Conservation (phyloP, 805 yeast species). For the Zygoascus tannicola region DNA sequence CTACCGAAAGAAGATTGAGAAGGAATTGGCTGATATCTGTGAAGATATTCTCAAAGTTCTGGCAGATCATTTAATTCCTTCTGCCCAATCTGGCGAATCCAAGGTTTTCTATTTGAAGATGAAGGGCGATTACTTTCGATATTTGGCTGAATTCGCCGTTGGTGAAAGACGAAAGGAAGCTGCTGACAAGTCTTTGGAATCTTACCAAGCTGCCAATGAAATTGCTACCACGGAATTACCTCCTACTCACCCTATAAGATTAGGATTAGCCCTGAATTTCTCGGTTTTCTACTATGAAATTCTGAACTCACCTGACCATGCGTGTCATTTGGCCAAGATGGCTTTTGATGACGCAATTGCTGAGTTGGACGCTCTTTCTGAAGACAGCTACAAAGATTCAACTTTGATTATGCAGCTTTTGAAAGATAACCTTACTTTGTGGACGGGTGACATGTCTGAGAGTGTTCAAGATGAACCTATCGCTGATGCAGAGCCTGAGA, state of each 20-base stretch:
- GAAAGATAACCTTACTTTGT: constrained; percentile 95
- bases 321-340: constrained; percentile 97
- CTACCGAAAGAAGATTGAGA: constrained; percentile 90
- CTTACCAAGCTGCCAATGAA: constrained; percentile 91
- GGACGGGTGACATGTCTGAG: constrained; percentile 39
- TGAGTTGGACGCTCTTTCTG: constrained; percentile 93
- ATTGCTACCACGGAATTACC: constrained; percentile 95
- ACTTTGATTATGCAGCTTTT: constrained; percentile 98
- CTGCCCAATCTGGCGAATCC: constrained; percentile 94
- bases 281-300: constrained; percentile 98
- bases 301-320: constrained; percentile 96
- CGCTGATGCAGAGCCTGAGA: constrained; percentile 16
- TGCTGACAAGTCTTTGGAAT: constrained; percentile 85
- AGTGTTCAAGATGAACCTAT: constrained; percentile 18
- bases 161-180: constrained; percentile 88
- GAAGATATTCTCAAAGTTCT: constrained; percentile 86
- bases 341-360: constrained; percentile 99
- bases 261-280: constrained; percentile 95
- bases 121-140: constrained; percentile 99
- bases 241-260: constrained; percentile 97
- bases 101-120: constrained; percentile 97
- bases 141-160: constrained; percentile 92
- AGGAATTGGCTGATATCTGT: constrained; percentile 85
- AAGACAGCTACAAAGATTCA: constrained; percentile 97
- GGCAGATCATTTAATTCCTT: constrained; percentile 81